Percentiles rank a stretch among this genome's conserved stretches.
phyloP scores from a whole-genome alignment of 768 basidiomycete genomes.

The Auriscalpium orientale region DNA sequence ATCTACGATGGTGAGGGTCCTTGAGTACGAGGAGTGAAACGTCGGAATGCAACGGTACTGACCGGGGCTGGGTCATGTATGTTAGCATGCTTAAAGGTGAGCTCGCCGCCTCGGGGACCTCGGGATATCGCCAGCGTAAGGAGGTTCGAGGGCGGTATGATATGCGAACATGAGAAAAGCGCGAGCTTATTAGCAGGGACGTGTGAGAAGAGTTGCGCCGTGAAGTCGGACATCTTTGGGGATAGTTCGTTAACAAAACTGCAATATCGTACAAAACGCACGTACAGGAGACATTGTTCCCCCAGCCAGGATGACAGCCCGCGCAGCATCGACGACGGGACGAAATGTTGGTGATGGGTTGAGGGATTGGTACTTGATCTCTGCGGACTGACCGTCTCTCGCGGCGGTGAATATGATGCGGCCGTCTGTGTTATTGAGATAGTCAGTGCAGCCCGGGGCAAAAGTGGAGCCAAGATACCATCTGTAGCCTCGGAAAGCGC shows the following conservation, averaged over 20 bases:
- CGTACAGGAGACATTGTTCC: conserved; percentile 97
- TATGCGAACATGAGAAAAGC: conserved; percentile 87
- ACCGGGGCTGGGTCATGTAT: conserved; percentile 40
- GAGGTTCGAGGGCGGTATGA: conserved; percentile 77
- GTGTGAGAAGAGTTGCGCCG: conserved; percentile 69
- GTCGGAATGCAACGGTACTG: too few relatives aligned
- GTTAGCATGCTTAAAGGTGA: conserved; percentile 78
- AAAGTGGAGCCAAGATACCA: conserved; percentile 30
- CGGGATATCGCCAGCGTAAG: conserved; percentile 65
- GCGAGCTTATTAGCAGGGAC: conserved; percentile 55
- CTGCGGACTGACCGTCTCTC: conserved; percentile 38
- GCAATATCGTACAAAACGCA: conserved; percentile 5
- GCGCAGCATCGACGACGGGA: conserved; percentile 74
- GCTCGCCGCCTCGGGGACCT: conserved; percentile 63
- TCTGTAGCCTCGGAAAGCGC: conserved; percentile 74
- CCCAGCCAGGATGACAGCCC: conserved; percentile 86
- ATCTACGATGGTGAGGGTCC: background rate
- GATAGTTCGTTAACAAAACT: conserved; percentile 2
- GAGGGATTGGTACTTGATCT: conserved; percentile 85
- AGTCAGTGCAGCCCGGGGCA: background rate
- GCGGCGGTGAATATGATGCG: conserved; percentile 46
- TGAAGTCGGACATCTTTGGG: conserved; percentile 77
- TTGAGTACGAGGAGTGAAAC: too few relatives aligned
- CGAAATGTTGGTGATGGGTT: conserved; percentile 85
- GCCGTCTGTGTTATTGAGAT: conserved; percentile 45